Evolutionary conservation across 192 early-diverging fungal genomes (phyloP).

Genomic region (Pecoramyces ruminantium): DNA sequence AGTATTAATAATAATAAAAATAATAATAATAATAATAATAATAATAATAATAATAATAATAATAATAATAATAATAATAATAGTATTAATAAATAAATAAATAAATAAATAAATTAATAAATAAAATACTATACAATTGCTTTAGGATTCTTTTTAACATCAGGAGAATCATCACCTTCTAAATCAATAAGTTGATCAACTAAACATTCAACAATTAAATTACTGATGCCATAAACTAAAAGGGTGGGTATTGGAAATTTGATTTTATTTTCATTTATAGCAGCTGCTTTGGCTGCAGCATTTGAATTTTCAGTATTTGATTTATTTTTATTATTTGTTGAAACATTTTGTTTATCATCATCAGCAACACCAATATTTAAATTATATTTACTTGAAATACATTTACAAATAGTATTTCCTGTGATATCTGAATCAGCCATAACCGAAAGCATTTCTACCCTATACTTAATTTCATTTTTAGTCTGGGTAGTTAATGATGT

Average conservation of each 20-base stretch:
- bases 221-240: slow-evolving; percentile 14
- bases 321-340: neutral
- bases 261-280: slow-evolving; percentile 1
- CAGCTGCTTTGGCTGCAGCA: neutral
- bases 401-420: neutral
- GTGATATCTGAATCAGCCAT: neutral
- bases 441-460: neutral
- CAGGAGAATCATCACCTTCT: slow-evolving; percentile 21
- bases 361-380: neutral
- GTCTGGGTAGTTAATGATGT: neutral
- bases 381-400: neutral
- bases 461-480: neutral
- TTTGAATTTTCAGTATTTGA: neutral
- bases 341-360: neutral
- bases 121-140: neutral
- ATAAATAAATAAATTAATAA: neutral
- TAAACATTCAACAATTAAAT: slow-evolving; percentile 54
- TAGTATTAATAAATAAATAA: too few relatives aligned
- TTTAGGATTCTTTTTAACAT: neutral
- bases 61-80: too few relatives aligned
- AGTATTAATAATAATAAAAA: too few relatives aligned
- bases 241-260: neutral
- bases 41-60: too few relatives aligned
- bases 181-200: slow-evolving; percentile 49
- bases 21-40: too few relatives aligned